phyloP scores from a whole-genome alignment of 768 basidiomycete species.

The Calocybe gangraenosa region DNA sequence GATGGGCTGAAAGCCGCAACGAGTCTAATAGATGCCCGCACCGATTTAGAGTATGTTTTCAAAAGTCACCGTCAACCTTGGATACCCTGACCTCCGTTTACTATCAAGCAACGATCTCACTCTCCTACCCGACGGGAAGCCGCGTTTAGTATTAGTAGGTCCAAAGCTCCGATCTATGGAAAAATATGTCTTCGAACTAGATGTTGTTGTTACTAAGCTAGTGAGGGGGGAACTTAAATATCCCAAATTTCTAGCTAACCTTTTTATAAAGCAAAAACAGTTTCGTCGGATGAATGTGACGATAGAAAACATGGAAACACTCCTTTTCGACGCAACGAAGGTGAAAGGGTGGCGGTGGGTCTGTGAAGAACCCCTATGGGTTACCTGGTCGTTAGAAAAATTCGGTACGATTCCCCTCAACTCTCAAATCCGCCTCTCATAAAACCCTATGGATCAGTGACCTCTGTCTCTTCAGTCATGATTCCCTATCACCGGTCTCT shows the following conservation, averaged over 20 bases:
- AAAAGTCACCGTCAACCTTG: background rate
- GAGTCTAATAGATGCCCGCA: constrained; percentile 70
- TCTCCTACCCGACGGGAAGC: constrained; percentile 50
- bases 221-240: constrained; percentile 36
- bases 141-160: constrained; percentile 54
- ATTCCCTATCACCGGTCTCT: constrained; percentile 67
- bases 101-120: constrained; percentile 58
- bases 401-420: constrained; percentile 48
- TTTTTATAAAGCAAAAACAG: constrained; percentile 53
- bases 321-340: constrained; percentile 67
- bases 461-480: constrained; percentile 50
- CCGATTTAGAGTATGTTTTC: constrained; percentile 81
- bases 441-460: constrained; percentile 34
- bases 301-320: constrained; percentile 59
- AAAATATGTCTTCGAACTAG: constrained; percentile 53
- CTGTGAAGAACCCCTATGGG: constrained; percentile 70
- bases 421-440: background rate
- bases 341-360: constrained; percentile 72
- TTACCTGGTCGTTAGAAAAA: constrained; percentile 77
- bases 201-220: constrained; percentile 55
- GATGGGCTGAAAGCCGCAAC: constrained; percentile 79
- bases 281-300: constrained; percentile 61
- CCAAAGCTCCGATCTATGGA: constrained; percentile 72
- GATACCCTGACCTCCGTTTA: constrained; percentile 7
- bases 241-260: background rate